Conservation (phyloP, 1,284 basidiomycete genomes). For the Moniliophthora roreri region DNA sequence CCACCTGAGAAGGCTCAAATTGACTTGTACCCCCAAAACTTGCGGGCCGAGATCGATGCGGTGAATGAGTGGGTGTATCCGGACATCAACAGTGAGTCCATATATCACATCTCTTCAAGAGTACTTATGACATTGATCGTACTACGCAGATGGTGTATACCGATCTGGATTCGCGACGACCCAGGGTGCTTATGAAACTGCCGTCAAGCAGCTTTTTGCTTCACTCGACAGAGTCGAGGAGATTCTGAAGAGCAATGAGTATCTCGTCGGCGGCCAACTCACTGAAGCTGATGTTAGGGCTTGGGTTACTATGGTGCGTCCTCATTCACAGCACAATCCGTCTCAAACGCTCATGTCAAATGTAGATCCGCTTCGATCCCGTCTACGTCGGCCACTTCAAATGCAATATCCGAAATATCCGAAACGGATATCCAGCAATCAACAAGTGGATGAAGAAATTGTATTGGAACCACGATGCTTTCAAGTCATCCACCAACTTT, state of each 20-base stretch:
- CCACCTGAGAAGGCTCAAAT: background rate
- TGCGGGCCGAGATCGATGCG: constrained; percentile 14
- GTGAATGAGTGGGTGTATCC: constrained; percentile 89
- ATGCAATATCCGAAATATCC: constrained; percentile 83
- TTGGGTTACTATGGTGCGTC: constrained; percentile 84
- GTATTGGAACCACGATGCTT: constrained; percentile 90
- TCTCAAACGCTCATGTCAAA: background rate
- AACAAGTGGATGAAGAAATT: constrained; percentile 86
- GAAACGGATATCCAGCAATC: constrained; percentile 79
- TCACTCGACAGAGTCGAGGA: constrained; percentile 83
- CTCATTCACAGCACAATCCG: background rate
- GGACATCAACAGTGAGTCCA: constrained; percentile 71
- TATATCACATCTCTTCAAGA: background rate
- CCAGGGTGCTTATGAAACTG: constrained; percentile 81
- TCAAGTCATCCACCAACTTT: constrained; percentile 89
- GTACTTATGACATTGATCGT: background rate
- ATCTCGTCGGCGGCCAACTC: constrained; percentile 77
- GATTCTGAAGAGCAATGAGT: constrained; percentile 76
- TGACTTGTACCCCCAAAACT: background rate
- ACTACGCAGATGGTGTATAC: constrained; percentile 76
- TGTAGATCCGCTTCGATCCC: constrained; percentile 65
- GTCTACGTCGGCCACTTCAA: constrained; percentile 95
- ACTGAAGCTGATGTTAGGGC: constrained; percentile 94
- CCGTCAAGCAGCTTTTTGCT: constrained; percentile 72
- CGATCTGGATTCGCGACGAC: constrained; percentile 86